These are phyloP conservation scores for Amoebophrya sp. DNA, from an alignment of 169 alveolate genomes.

Conservation along the genomic window DNA sequence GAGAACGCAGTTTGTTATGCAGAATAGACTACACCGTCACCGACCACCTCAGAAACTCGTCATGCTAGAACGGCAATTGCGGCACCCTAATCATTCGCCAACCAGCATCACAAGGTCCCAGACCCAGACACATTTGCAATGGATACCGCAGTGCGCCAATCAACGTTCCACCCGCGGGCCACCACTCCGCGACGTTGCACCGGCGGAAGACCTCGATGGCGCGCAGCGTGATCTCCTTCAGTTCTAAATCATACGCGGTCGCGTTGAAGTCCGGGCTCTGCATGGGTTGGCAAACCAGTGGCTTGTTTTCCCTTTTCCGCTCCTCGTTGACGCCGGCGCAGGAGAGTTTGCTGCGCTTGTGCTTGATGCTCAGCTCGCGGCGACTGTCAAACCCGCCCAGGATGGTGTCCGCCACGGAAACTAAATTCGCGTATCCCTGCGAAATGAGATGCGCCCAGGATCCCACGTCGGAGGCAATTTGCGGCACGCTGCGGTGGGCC, in stretches of 20 bases:
- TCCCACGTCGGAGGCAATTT: not conserved
- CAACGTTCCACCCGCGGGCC: not conserved
- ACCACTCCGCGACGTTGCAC: not conserved
- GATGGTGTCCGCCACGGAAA: not conserved
- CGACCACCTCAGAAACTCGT: too few species aligned
- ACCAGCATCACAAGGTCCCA: too few species aligned
- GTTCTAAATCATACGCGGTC: not conserved
- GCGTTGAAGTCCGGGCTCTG: not conserved
- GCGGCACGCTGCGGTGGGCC: not conserved
- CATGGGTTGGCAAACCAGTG: not conserved
- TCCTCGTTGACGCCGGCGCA: not conserved
- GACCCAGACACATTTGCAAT: too few species aligned
- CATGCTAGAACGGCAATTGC: too few species aligned
- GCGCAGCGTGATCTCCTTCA: not conserved
- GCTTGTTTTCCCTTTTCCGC: not conserved
- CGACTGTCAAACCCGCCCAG: not conserved
- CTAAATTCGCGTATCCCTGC: not conserved
- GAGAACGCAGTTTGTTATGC: too few species aligned
- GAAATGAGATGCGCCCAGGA: not conserved
- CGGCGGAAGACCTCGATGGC: not conserved
- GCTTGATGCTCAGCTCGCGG: not conserved
- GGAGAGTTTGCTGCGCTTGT: not conserved
- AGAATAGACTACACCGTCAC: too few species aligned
- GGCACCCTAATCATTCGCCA: too few species aligned
- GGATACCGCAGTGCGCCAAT: too few species aligned